Evolutionary conservation across 352 stramenopile genomes (phyloP), one percentile per base, ranked within the genome.

Genomic region (Pythium sp.): DNA sequence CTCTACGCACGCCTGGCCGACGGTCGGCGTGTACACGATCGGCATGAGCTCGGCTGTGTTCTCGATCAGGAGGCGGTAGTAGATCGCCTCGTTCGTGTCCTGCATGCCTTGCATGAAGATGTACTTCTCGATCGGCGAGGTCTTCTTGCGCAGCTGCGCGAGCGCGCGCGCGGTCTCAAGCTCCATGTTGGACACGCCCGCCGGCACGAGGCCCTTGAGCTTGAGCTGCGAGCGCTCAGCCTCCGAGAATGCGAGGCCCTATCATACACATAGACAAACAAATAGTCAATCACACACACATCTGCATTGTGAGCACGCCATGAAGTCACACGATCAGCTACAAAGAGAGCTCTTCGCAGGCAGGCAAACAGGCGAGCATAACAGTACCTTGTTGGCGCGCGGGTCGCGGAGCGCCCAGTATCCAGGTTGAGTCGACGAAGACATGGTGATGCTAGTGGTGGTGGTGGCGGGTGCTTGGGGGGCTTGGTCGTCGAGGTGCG

Each of bases 1-100:
- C 77, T 97, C 84, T 63, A 91, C 64, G 73, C 91, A 97, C 30
- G 81, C 89, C 61, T 98, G 90, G 53, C 97, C 97, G 0, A 99
- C 97, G 3, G 95, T 99, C 18, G 97, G 97, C 7, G 97, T 99
- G 80, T 99, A 99, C 65, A 99, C 97, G 41, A 99, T 89, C 8
- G 97, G 97, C 81, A 98, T 97, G 70, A 98, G 89, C 84, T 98
- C 90, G 24, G 79, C 72, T 54, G 91, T 97, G 83, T 98, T 74
- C 56, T 93, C 76, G 24, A 94, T 80, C 7, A 98, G 78, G 64
- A 98, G 78, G 51, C 85, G 87, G 81, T 98, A 98, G 90, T 97
- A 98, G 51, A 98, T 81, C 61, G 89, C 75, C 69, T 97, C 89
- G 70, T 97, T 97, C 46, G 76, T 78, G 70, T 97, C 90, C 91